Percentiles rank a stretch among this genome's conserved stretches.
These are phyloP conservation scores for Ophiostoma sp. DNA, from an alignment of 2,329 filamentous ascomycete species.

Conservation along the genomic window DNA sequence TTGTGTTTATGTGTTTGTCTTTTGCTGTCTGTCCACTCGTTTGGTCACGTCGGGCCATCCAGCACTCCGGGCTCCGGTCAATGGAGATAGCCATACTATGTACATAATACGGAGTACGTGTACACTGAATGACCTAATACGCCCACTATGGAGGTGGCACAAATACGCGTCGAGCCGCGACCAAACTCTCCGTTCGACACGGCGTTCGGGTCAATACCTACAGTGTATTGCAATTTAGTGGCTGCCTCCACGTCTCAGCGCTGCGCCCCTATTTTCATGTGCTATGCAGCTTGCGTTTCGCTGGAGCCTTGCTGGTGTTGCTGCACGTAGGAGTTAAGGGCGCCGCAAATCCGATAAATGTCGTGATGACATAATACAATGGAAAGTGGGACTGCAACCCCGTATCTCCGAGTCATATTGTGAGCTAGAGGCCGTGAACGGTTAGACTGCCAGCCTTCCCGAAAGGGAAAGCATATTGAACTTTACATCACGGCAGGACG, in stretches of 20 bases:
- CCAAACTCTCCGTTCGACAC: background rate
- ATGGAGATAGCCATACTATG: background rate
- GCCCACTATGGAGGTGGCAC: background rate
- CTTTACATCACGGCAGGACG: background rate
- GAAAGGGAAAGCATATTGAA: background rate
- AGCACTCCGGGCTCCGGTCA: background rate
- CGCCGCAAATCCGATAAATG: conserved; percentile 3
- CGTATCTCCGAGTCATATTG: background rate
- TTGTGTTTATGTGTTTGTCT: background rate
- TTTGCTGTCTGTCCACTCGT: background rate
- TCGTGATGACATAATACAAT: background rate
- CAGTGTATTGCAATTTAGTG: background rate
- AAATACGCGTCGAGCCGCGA: background rate
- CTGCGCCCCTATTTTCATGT: background rate
- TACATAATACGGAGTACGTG: too few species aligned
- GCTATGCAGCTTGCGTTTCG: background rate
- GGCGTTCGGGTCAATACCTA: background rate
- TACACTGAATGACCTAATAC: background rate
- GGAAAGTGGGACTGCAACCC: background rate
- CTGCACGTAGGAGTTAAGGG: background rate
- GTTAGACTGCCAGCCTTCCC: background rate
- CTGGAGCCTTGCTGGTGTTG: too few species aligned
- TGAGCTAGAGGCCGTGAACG: background rate
- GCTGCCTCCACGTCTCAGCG: background rate
- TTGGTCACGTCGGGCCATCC: background rate